These are phyloP conservation scores for Coemansia sp. DNA, from an alignment of 192 early-diverging fungal species.

Conservation along the genomic window DNA sequence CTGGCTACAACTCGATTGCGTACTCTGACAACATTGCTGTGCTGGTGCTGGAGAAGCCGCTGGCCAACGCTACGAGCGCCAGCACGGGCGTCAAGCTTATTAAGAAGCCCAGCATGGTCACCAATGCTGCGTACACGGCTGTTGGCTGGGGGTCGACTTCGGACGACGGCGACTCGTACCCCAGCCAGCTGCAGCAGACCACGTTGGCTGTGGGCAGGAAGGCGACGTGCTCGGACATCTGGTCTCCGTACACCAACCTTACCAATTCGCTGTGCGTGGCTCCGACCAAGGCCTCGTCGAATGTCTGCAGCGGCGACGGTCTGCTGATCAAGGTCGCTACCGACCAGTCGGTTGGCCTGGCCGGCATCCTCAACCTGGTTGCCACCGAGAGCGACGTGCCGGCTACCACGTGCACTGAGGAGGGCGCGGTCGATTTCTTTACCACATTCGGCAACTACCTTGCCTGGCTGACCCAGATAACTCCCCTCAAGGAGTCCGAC, in stretches of 20 bases:
- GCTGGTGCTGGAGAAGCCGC: constrained; percentile 29
- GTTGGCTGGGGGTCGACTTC: constrained; percentile 23
- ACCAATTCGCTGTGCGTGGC: constrained; percentile 49
- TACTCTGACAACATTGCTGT: constrained; percentile 45
- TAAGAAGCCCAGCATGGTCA: constrained; percentile 13
- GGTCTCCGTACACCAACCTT: constrained; percentile 40
- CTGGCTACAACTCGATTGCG: constrained; percentile 49
- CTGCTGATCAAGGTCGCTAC: constrained; percentile 35
- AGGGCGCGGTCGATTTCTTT: constrained; percentile 33
- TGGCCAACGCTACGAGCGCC: constrained; percentile 14
- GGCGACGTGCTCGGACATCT: constrained; percentile 31
- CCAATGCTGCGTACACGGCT: constrained; percentile 26
- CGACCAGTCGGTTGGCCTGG: constrained; percentile 30
- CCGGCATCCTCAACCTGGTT: constrained; percentile 47
- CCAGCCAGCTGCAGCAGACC: constrained; percentile 18
- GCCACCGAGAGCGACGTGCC: constrained; percentile 32
- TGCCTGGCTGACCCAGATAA: constrained; percentile 45
- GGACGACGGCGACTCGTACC: not conserved
- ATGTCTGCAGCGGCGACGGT: constrained; percentile 41
- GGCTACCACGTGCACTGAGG: constrained; percentile 17
- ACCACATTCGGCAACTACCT: constrained; percentile 53
- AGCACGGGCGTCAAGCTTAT: constrained; percentile 25
- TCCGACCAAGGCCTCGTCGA: constrained; percentile 27
- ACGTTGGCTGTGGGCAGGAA: constrained; percentile 36
- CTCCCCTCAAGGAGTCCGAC: constrained; percentile 30